Evolutionary conservation across 192 early-diverging fungal genomes (phyloP).

Genomic region (Coemansia biformis): DNA sequence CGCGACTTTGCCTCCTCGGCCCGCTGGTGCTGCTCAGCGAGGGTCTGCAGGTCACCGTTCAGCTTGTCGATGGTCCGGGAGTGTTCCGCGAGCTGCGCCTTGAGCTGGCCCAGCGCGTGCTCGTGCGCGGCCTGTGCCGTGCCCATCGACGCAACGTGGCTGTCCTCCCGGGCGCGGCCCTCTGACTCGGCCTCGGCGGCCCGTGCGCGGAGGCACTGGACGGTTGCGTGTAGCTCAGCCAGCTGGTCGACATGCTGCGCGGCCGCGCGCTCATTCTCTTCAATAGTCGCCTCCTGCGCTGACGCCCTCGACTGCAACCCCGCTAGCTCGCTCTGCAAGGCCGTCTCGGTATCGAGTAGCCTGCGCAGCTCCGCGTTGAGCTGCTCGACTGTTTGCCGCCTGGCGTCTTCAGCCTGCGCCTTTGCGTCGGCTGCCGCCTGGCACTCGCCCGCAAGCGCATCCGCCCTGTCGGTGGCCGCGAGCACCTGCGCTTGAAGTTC

Average conservation of each 20-base stretch:
- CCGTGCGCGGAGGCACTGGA: background rate
- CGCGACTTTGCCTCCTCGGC: too few relatives aligned
- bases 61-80: background rate
- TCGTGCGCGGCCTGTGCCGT: background rate
- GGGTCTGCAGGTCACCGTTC: conserved; percentile 1
- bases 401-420: background rate
- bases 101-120: conserved; percentile 8
- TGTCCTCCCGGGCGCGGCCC: background rate
- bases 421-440: background rate
- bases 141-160: background rate
- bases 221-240: too few relatives aligned
- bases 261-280: background rate
- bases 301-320: background rate
- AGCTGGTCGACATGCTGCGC: background rate
- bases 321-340: background rate
- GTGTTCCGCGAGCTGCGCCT: conserved; percentile 1
- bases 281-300: too few relatives aligned
- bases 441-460: conserved; percentile 4
- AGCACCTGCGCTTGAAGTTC: background rate
- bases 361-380: conserved; percentile 5
- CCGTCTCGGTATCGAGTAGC: background rate
- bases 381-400: background rate
- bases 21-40: background rate
- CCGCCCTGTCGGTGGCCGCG: background rate
- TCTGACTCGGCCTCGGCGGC: background rate